Evolutionary conservation across 1,284 basidiomycete species (phyloP).

Genomic region (Rhodotorula sp.): DNA sequence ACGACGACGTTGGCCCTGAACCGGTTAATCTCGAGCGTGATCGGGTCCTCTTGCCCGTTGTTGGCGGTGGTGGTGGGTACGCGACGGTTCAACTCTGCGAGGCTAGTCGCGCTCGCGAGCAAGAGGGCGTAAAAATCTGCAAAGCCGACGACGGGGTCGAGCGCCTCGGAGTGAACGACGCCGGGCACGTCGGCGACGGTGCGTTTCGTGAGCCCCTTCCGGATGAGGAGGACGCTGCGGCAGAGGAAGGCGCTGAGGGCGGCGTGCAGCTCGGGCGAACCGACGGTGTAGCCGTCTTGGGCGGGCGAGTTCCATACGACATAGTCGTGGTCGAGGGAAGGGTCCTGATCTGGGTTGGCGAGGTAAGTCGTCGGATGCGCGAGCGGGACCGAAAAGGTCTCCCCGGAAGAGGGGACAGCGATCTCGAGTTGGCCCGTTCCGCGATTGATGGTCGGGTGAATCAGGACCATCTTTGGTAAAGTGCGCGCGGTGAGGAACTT

Average conservation of each 20-base stretch:
- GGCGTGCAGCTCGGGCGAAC: conserved; percentile 10
- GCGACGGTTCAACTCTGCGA: conserved; percentile 16
- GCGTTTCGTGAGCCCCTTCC: conserved; percentile 22
- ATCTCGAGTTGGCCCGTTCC: conserved; percentile 20
- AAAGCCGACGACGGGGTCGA: conserved; percentile 22
- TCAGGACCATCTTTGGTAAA: conserved; percentile 33
- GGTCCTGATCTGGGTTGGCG: conserved; percentile 7
- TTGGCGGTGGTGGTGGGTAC: conserved; percentile 5
- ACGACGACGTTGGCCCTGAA: conserved; percentile 30
- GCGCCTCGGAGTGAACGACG: conserved; percentile 15
- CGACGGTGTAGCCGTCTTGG: conserved; percentile 25
- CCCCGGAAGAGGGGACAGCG: conserved; percentile 6
- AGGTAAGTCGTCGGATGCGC: conserved; percentile 25
- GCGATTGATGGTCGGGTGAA: conserved; percentile 21
- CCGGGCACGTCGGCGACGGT: conserved; percentile 23
- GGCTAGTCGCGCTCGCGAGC: conserved; percentile 17
- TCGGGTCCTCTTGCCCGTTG: conserved; percentile 3
- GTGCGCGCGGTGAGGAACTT: conserved; percentile 33
- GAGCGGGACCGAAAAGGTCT: conserved; percentile 23
- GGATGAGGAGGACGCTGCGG: conserved; percentile 21
- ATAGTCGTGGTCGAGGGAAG: conserved; percentile 25
- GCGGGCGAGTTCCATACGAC: conserved; percentile 21
- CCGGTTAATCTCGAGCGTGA: conserved; percentile 16
- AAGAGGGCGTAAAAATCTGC: conserved; percentile 27
- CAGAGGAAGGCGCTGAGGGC: conserved; percentile 28